These are phyloP conservation scores for Fusarium coicis DNA, from an alignment of 2,329 filamentous ascomycete species.

Conservation along the genomic window DNA sequence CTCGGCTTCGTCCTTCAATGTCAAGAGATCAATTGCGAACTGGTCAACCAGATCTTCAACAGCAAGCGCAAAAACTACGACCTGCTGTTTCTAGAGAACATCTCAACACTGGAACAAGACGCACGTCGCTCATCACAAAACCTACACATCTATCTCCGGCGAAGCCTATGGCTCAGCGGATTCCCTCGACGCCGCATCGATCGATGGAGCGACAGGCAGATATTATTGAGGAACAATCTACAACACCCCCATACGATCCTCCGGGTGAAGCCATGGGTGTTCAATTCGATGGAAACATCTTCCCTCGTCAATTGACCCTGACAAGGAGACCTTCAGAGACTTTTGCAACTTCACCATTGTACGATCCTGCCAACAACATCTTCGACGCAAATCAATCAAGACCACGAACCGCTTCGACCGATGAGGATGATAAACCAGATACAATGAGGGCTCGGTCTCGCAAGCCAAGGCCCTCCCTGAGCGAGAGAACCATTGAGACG, in stretches of 20 bases:
- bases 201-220: conserved; percentile 27
- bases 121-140: conserved; percentile 32
- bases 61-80: conserved; percentile 55
- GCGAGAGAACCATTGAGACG: conserved; percentile 88
- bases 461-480: conserved; percentile 68
- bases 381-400: conserved; percentile 34
- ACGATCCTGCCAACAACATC: conserved; percentile 28
- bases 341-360: conserved; percentile 40
- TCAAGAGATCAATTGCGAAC: conserved; percentile 54
- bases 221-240: conserved; percentile 41
- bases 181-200: conserved; percentile 38
- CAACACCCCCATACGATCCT: conserved; percentile 40
- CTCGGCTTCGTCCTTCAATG: conserved; percentile 54
- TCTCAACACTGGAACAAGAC: conserved; percentile 44
- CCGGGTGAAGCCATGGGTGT: conserved; percentile 34
- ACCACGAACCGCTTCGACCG: conserved; percentile 34
- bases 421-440: conserved; percentile 34
- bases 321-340: conserved; percentile 47
- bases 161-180: conserved; percentile 22
- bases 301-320: conserved; percentile 44
- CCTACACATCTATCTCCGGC: conserved; percentile 32
- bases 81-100: conserved; percentile 54
- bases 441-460: conserved; percentile 35
- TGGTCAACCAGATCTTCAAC: conserved; percentile 37
- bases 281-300: conserved; percentile 38